These are phyloP conservation scores for Poteriospumella lacustris DNA, from an alignment of 108 stramenopile genomes.

Conservation along the genomic window DNA sequence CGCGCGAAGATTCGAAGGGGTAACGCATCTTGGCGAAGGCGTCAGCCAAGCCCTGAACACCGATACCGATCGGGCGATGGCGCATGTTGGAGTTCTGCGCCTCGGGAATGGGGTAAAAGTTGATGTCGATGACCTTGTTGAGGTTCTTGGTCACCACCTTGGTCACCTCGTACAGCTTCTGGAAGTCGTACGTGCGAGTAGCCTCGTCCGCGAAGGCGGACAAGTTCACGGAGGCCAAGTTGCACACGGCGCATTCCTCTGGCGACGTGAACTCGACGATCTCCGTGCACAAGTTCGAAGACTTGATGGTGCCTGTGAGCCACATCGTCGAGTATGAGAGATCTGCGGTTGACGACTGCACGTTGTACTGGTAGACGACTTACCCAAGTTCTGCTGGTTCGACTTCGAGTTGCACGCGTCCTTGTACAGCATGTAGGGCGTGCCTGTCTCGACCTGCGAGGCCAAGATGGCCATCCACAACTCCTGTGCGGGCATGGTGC, in stretches of 20 bases:
- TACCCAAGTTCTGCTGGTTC: constrained; percentile 95
- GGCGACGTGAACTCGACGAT: constrained; percentile 88
- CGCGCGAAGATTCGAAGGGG: constrained; percentile 77
- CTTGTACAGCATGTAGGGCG: constrained; percentile 94
- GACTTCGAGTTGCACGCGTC: constrained; percentile 88
- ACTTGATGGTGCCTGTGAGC: constrained; percentile 89
- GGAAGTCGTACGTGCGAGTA: constrained; percentile 64
- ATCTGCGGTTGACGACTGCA: too few relatives aligned
- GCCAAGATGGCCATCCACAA: constrained; percentile 96
- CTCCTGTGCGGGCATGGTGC: constrained; percentile 79
- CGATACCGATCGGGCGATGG: constrained; percentile 93
- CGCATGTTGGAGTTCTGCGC: constrained; percentile 74
- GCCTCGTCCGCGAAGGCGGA: constrained; percentile 72
- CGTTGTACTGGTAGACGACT: too few relatives aligned
- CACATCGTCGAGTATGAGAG: too few relatives aligned
- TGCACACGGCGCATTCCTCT: constrained; percentile 96
- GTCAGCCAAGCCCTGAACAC: constrained; percentile 93
- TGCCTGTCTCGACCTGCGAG: constrained; percentile 92
- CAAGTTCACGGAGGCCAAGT: constrained; percentile 93
- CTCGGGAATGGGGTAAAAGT: constrained; percentile 74
- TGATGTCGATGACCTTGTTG: constrained; percentile 88
- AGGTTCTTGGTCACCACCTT: constrained; percentile 84
- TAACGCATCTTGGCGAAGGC: constrained; percentile 79
- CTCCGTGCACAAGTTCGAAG: constrained; percentile 92
- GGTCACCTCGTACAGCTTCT: constrained; percentile 68